Conservation (phyloP, 371 early-diverging fungal species). For the Blastocladiella emersonii region DNA sequence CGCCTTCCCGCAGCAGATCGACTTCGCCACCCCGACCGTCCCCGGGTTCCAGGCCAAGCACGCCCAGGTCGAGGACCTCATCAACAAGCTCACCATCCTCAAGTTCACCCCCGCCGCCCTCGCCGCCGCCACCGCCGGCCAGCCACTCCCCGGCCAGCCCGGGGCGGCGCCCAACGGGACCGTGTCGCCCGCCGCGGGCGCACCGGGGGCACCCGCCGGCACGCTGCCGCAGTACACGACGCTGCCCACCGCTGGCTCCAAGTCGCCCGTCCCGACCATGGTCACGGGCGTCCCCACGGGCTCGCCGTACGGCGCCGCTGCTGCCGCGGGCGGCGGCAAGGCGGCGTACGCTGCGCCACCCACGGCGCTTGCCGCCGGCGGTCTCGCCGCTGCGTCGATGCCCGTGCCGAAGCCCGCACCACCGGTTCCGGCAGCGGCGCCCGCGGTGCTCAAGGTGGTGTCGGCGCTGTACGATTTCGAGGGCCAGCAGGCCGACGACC, state of each 20-base stretch:
- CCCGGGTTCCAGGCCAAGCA: neutral
- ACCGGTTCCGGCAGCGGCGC: neutral
- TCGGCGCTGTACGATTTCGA: slow-evolving; percentile 7
- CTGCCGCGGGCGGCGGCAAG: neutral
- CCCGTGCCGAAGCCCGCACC: neutral
- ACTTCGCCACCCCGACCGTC: slow-evolving; percentile 2
- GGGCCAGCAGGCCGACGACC: slow-evolving; percentile 5
- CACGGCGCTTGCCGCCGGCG: neutral
- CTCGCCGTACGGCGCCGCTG: neutral
- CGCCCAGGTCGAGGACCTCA: neutral
- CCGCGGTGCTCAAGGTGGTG: neutral
- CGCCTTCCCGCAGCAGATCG: slow-evolving; percentile 16
- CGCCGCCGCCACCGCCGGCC: neutral
- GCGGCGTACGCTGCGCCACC: neutral
- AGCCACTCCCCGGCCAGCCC: neutral
- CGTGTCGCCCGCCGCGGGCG: neutral
- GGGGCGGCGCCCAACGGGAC: neutral
- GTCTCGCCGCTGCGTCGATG: neutral
- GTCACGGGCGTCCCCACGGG: neutral
- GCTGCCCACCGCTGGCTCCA: neutral
- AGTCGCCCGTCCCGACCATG: neutral
- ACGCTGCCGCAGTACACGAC: neutral
- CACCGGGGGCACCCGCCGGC: too few relatives aligned
- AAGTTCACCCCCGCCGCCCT: neutral
- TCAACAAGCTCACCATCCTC: neutral